Base-by-base conservation (phyloP, 495 filamentous ascomycete species). In the Thermothielavioides terrestris region DNA sequence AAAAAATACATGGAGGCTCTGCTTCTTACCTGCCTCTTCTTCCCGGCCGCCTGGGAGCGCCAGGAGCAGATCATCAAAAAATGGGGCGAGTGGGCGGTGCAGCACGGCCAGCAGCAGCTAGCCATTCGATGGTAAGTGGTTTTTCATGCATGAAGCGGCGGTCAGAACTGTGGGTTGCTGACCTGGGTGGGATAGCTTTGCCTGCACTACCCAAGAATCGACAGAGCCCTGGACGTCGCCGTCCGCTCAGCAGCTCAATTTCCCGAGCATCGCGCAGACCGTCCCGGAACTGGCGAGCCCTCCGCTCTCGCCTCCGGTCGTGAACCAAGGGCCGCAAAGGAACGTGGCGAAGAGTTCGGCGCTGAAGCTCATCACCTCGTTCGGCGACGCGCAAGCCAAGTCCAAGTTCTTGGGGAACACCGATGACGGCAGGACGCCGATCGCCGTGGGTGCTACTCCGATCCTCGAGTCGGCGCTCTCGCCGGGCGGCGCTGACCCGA, bases 1-100 rank as follows among this genome's bases (percentile, higher is more conserved):
- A 88, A 84, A 60, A 80, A 80, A 66, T 94, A 82, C 65, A 85
- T 98, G 86, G 94, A 94, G 69, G 92, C 88, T 34, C 75, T 92
- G 30, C 73, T 92, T 14, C 75, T 94, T 55, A 84, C 83, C 8
- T 91, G 84, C 61, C 74, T 89, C 11, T 74, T 85, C 26, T 83
- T 81, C 64, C 81, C 84, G 11, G 62, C 66, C 1, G 89, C 95
- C 43, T 98, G 92, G 94, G 85, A 90, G 59, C 81, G 89, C 26
- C 87, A 92, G 63, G 84, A 85, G 35, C 82, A 86, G 57, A 76
- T 98, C 36, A 81, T 97, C 49, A 80, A 86, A 56, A 88, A 91
- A 67, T 98, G 94, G 92, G 92, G 92, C 54, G 92, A 97, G 59
- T 81, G 83, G 66, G 89, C 91, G 41, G 81, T 95, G 5, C 80